phyloP scores from a whole-genome alignment of 164 flowering plant genomes.

The Vitis vinifera region DNA sequence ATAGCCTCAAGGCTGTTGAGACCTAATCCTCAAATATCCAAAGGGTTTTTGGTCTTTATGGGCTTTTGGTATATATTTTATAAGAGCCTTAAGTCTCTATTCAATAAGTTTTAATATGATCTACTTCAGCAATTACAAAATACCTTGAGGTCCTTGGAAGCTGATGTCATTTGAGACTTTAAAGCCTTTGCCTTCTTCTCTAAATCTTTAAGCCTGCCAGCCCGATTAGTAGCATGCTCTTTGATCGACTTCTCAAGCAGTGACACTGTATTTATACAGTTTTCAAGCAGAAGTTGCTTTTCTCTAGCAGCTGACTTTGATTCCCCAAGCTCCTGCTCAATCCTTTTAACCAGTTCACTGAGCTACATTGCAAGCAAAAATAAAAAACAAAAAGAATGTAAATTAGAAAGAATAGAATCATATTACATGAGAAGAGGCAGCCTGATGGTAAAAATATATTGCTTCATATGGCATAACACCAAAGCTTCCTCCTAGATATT shows the following conservation, averaged over 20 bases:
- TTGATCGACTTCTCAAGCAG: conserved; percentile 66
- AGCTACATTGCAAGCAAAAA: conserved; percentile 45
- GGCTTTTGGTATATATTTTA: no score
- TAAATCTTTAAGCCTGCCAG: conserved; percentile 66
- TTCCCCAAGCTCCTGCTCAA: conserved; percentile 72
- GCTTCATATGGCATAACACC: no score
- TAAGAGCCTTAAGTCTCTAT: no score
- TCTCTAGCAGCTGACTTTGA: conserved; percentile 59
- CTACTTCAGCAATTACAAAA: no score
- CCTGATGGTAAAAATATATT: no score
- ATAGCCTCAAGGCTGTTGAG: no score
- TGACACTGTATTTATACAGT: conserved; percentile 47
- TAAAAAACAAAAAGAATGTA: not conserved
- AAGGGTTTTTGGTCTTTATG: no score
- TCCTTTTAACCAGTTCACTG: conserved; percentile 68
- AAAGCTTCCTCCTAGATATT: no score
- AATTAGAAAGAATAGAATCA: not conserved
- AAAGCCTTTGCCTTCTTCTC: conserved; percentile 70
- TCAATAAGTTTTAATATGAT: no score
- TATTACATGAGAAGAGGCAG: not conserved
- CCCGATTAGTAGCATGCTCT: conserved; percentile 64
- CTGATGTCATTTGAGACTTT: conserved; percentile 55
- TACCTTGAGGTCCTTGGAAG: no score
- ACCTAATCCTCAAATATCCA: no score
- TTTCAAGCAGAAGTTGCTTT: conserved; percentile 48